Evolutionary conservation across 2,329 filamentous ascomycete species (phyloP).

Genomic region (Calycina herbarum): DNA sequence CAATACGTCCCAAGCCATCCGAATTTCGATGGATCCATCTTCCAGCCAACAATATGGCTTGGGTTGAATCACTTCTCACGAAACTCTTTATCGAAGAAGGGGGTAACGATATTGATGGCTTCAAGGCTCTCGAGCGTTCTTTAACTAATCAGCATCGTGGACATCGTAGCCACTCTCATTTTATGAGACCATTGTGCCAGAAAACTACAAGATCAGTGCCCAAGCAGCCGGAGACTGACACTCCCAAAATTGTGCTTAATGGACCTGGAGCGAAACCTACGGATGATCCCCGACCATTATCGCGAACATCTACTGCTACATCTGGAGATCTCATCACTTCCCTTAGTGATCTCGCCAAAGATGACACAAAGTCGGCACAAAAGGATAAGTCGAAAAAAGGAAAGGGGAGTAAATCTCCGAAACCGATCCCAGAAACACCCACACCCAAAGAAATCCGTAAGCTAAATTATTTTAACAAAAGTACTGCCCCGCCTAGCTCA

Average conservation of each 20-base stretch:
- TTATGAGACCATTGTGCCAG: slow-evolving; percentile 34
- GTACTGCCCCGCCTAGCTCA: slow-evolving; percentile 17
- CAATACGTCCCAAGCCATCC: slow-evolving; percentile 27
- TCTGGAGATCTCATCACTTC: slow-evolving; percentile 20
- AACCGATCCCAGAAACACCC: slow-evolving; percentile 25
- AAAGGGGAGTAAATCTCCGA: slow-evolving; percentile 30
- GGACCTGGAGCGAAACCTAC: slow-evolving; percentile 15
- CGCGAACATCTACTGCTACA: slow-evolving; percentile 16
- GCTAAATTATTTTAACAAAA: slow-evolving; percentile 14
- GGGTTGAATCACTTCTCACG: slow-evolving; percentile 32
- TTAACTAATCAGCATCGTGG: slow-evolving; percentile 33
- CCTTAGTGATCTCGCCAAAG: slow-evolving; percentile 19
- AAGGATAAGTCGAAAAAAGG: slow-evolving; percentile 29
- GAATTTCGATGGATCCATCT: slow-evolving; percentile 33
- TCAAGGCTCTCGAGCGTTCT: slow-evolving; percentile 31
- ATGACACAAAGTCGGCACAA: slow-evolving; percentile 16
- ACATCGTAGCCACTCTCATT: slow-evolving; percentile 32
- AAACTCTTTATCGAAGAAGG: slow-evolving; percentile 34
- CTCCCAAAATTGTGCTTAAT: slow-evolving; percentile 29
- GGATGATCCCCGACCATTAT: slow-evolving; percentile 18
- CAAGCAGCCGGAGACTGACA: slow-evolving; percentile 16
- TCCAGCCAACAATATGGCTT: slow-evolving; percentile 34
- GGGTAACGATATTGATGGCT: slow-evolving; percentile 31
- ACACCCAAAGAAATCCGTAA: slow-evolving; percentile 22
- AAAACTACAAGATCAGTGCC: slow-evolving; percentile 23